Conservation (phyloP, 2,329 filamentous ascomycete species). For the Dactylellina leptospora region DNA sequence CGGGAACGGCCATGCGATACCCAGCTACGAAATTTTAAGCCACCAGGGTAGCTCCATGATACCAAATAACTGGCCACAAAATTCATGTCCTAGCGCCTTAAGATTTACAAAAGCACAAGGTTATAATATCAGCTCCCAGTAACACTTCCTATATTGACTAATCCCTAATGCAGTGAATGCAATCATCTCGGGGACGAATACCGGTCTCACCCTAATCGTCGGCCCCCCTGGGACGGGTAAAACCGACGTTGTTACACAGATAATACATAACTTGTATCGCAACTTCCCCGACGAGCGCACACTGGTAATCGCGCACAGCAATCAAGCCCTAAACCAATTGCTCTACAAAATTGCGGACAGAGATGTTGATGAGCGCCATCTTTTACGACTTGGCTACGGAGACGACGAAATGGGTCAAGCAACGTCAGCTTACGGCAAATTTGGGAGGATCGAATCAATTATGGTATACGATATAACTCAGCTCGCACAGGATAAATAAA, state of each 20-base stretch:
- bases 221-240: conserved; percentile 97
- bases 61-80: neutral
- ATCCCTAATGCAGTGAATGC: conserved; percentile 71
- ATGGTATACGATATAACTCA: conserved; percentile 61
- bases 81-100: neutral
- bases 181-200: conserved; percentile 91
- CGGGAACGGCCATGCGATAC: neutral
- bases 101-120: conserved; percentile 40
- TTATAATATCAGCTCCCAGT: neutral
- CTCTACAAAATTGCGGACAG: conserved; percentile 98
- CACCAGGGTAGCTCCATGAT: neutral
- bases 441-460: conserved; percentile 93
- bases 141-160: neutral
- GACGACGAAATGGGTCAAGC: conserved; percentile 87
- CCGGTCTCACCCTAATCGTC: conserved; percentile 90
- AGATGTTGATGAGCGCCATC: conserved; percentile 93
- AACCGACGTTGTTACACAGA: conserved; percentile 98
- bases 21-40: conserved; percentile 22
- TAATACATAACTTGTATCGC: conserved; percentile 98
- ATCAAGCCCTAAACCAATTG: conserved; percentile 95
- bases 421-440: conserved; percentile 88
- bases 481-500: neutral
- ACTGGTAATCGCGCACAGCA: conserved; percentile 92
- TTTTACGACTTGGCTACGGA: conserved; percentile 89
- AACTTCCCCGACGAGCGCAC: conserved; percentile 95